These are phyloP conservation scores for Venturia nashicola DNA, from an alignment of 2,329 filamentous ascomycete genomes.

Conservation along the genomic window DNA sequence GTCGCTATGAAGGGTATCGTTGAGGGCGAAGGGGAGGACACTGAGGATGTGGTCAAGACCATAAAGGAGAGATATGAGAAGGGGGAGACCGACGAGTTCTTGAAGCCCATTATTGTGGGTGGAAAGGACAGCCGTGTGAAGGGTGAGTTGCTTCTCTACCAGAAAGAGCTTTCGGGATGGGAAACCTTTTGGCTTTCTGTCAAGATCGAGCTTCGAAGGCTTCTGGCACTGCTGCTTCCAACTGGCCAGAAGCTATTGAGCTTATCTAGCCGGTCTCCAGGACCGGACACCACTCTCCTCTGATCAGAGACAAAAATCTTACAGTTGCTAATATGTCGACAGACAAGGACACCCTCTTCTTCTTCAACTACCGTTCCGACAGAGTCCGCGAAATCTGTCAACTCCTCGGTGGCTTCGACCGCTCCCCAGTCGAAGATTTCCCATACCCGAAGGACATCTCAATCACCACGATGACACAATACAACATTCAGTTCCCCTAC, in stretches of 20 bases:
- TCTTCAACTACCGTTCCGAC: conserved; percentile 99
- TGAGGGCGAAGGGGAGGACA: conserved; percentile 74
- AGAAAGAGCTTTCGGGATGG: background rate
- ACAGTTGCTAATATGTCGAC: conserved; percentile 3
- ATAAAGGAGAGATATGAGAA: conserved; percentile 81
- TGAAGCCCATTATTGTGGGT: conserved; percentile 92
- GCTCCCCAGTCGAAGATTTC: conserved; percentile 82
- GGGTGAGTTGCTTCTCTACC: conserved; percentile 40
- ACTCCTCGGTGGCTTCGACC: conserved; percentile 82
- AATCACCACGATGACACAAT: conserved; percentile 95
- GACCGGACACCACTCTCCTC: no score
- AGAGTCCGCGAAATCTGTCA: conserved; percentile 94
- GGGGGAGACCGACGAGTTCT: conserved; percentile 90
- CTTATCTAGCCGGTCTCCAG: background rate
- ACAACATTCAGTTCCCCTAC: conserved; percentile 93
- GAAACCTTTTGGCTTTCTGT: background rate
- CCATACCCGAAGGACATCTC: conserved; percentile 78
- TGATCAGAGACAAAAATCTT: background rate
- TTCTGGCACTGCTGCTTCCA: background rate
- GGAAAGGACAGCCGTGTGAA: conserved; percentile 78
- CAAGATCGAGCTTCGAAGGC: background rate
- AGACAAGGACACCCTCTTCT: conserved; percentile 93
- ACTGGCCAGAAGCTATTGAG: background rate
- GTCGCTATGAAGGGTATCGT: conserved; percentile 79
- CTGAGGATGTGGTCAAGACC: conserved; percentile 71